Conservation (phyloP, 805 yeast species). For the Teunomyces panamensis region DNA sequence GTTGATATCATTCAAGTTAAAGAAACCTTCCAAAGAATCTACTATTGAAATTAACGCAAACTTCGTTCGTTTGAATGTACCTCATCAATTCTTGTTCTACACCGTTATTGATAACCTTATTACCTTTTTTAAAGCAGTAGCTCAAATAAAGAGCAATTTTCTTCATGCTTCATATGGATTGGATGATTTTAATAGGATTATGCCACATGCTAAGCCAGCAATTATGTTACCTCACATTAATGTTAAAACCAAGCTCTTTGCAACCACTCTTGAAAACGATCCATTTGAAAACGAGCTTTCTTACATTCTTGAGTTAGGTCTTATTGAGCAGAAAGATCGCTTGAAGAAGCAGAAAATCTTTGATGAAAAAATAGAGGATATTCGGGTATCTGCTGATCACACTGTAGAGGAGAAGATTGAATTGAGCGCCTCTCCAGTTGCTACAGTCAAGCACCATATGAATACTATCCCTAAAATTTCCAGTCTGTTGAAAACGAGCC, state of each 20-base stretch:
- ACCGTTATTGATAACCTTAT: conserved; percentile 77
- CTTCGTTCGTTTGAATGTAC: conserved; percentile 54
- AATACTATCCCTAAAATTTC: background rate
- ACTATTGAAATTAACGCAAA: conserved; percentile 23
- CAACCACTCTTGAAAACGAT: conserved; percentile 78
- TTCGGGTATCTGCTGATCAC: conserved; percentile 13
- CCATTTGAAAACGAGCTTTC: conserved; percentile 80
- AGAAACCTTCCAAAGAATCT: conserved; percentile 5
- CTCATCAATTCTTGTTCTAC: conserved; percentile 72
- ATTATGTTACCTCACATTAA: conserved; percentile 54
- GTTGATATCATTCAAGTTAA: conserved; percentile 16
- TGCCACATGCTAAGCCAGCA: conserved; percentile 37
- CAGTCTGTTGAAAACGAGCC: conserved; percentile 3
- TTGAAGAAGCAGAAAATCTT: conserved; percentile 44
- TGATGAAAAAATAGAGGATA: conserved; percentile 24
- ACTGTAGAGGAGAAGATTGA: conserved; percentile 10
- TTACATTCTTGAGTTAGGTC: conserved; percentile 62
- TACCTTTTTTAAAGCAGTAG: conserved; percentile 61
- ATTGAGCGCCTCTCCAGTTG: background rate
- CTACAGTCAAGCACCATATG: background rate
- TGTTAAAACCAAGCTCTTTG: conserved; percentile 52
- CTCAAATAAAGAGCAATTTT: conserved; percentile 56
- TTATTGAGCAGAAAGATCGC: conserved; percentile 61
- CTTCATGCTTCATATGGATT: conserved; percentile 21
- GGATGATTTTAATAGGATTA: conserved; percentile 30